Evolutionary conservation across 2,329 filamentous ascomycete species (phyloP).

Genomic region (Metarhizium guizhouense): DNA sequence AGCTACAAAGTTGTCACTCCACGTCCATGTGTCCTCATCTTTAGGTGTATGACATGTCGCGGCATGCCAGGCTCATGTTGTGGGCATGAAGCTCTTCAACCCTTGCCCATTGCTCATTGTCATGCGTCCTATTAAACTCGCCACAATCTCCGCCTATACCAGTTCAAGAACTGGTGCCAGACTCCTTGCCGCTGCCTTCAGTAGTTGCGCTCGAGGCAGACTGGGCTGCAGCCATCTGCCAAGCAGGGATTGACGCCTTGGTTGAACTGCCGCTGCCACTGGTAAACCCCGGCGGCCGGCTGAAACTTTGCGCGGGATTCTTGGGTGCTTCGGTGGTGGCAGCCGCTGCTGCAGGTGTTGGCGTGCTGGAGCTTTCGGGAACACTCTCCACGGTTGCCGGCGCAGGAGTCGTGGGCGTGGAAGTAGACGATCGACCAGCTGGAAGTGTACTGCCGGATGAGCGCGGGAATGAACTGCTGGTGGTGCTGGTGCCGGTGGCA

Average conservation of each 20-base stretch:
- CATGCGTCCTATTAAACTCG: neutral
- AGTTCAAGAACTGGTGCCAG: slow-evolving; percentile 2
- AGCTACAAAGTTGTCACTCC: neutral
- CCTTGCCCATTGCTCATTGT: neutral
- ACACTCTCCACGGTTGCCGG: slow-evolving; percentile 12
- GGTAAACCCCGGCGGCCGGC: slow-evolving; percentile 25
- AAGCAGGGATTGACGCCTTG: slow-evolving; percentile 66
- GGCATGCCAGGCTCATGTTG: neutral
- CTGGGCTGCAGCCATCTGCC: slow-evolving; percentile 66
- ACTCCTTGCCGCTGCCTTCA: slow-evolving; percentile 7
- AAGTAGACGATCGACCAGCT: neutral
- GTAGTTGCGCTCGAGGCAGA: slow-evolving; percentile 18
- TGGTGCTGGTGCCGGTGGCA: slow-evolving; percentile 13
- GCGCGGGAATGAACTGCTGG: slow-evolving; percentile 10
- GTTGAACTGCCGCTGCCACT: slow-evolving; percentile 27
- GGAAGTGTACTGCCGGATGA: slow-evolving; percentile 1
- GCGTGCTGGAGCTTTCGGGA: slow-evolving; percentile 16
- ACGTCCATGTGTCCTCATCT: neutral
- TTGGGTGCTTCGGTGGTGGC: slow-evolving; percentile 19
- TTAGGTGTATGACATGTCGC: neutral
- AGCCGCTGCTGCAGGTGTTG: slow-evolving; percentile 7
- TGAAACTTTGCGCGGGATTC: slow-evolving; percentile 20
- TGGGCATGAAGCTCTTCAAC: neutral
- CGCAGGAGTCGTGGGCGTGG: slow-evolving; percentile 10
- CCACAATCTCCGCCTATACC: neutral